Evolutionary conservation across 345 rosid genomes (phyloP), one percentile per base, ranked within the genome.

Genomic region (Pistacia integerrima): DNA sequence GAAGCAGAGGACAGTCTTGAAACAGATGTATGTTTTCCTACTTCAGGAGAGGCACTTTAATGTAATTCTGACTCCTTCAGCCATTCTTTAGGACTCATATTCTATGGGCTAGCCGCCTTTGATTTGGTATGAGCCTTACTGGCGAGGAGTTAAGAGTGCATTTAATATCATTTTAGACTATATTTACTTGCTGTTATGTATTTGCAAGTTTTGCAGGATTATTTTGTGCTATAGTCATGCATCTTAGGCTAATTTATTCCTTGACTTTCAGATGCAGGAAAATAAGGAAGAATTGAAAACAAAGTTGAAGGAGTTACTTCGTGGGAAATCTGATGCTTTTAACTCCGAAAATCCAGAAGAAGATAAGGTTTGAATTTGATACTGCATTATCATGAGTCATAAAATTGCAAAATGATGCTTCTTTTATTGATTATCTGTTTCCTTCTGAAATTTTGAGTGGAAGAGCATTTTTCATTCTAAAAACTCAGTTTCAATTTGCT

Each of bases 21-120:
- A 85, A 83, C 67, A 81, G 97, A 96, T 77, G 99, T 93, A 93
- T 80, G 93, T 89, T 83, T 82, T 82, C 83, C 84, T 78, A 76
- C 78, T 85, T 81, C 78, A 18, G 74, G 79, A 82, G 82, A 84
- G 79, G 79, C 83, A 80, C 80, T 83, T 82, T 67, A 80, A 72
- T 83, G 77, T 83, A 63, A 70, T 82, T 87, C 77, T 83, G 84
- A 75, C 84, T 80, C 85, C 80, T 70, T 60, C 84, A 78, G 81
- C 79, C 84, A 75, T 76, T 84, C 54, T 80, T 81, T 78, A 75
- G 76, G 81, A 64, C 82, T 84, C 84, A 84, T 74, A 77, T 71
- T 72, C 80, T 71, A 67, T 81, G 83, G 78, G 74, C 79, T 74
- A 67, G 74, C 80, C 79, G 76, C 82, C 84, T 83, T 67, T 77